Percentiles rank a stretch among this genome's conserved stretches.
Conservation (phyloP, 1,139 yeast species). For the Lodderomyces parapsilosis region DNA sequence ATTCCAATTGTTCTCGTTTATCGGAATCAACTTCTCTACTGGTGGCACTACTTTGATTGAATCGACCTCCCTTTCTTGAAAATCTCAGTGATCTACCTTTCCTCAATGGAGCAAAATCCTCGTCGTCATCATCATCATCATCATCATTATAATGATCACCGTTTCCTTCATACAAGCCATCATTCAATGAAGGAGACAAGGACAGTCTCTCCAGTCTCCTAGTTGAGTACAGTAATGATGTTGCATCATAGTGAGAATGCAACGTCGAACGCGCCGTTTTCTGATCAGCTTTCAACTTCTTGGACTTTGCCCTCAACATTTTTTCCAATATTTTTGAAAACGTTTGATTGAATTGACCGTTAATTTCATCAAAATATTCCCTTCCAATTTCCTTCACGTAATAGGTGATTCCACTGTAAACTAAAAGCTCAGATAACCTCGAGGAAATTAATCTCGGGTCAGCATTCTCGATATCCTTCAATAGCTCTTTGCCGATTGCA, state of each 20-base stretch:
- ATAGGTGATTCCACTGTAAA: constrained; percentile 61
- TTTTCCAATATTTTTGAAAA: constrained; percentile 31
- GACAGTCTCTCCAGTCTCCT: constrained; percentile 7
- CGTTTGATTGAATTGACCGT: constrained; percentile 24
- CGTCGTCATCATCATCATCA: constrained; percentile 15
- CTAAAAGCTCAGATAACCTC: constrained; percentile 45
- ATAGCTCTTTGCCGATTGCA: constrained; percentile 30
- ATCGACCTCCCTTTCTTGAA: constrained; percentile 22
- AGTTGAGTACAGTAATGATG: neutral
- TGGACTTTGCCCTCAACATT: constrained; percentile 24
- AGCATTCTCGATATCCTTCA: constrained; percentile 18
- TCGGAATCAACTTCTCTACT: constrained; percentile 6
- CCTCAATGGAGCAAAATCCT: constrained; percentile 20
- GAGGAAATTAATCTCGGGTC: constrained; percentile 24
- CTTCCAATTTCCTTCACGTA: constrained; percentile 62
- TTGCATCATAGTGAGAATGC: neutral
- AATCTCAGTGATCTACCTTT: constrained; percentile 35
- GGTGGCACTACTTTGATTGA: constrained; percentile 18
- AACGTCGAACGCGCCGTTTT: constrained; percentile 2
- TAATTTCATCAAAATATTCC: constrained; percentile 29
- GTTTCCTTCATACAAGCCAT: constrained; percentile 14
- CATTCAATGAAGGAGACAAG: constrained; percentile 11
- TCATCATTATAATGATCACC: no score
- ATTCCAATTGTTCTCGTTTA: constrained; percentile 8
- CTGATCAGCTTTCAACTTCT: constrained; percentile 15